Evolutionary conservation across 2,329 filamentous ascomycete species (phyloP), one percentile per base, ranked within the genome.

Genomic region (Byssothecium circinans): DNA sequence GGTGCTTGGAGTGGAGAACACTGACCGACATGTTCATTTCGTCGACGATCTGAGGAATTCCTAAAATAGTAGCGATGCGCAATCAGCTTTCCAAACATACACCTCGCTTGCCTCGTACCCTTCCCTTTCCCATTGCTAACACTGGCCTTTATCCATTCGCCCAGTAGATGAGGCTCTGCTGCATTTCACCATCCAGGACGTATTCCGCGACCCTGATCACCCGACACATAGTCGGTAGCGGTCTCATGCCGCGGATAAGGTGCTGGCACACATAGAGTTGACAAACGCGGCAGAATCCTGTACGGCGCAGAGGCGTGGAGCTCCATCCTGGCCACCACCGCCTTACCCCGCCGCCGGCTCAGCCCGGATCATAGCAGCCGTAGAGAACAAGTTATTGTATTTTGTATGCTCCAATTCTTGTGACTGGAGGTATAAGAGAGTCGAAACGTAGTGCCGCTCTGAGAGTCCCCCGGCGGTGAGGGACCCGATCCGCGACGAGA

Each of bases 101-200:
- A 22, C 20, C 18, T 43, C 5, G 38, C 25, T 33, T 45, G 27
- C 38, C 27, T 45, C 32, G 35, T n/a, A 18, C 42, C 35, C 41
- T 41, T 38, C 45, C n/a, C 12, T 25, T 47, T 39, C 49, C 56
- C 55, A 54, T 44, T 32, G 44, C 40, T 27, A 40, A 29, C 45
- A 47, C 36, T 17, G 34, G 38, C 27, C 59, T 69, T 68, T 69
- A 69, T 65, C 56, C 32, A 53, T 45, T 27, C 8, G 11, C 23
- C 40, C 47, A 15, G n/a, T 32, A 14, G 22, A 52, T 69, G 66
- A 56, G 66, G 66, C 66, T 69, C 66, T 69, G 66, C 66, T 54
- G 27, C 33, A 38, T 38, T 25, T 12, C 3, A 41, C 11, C 43
- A 30, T 23, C 45, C 29, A 15, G 45, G 46, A 51, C 36, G 23